Evolutionary conservation across 2,329 filamentous ascomycete species (phyloP), one percentile per base, ranked within the genome.

Genomic region (Penicillium rolfsii): DNA sequence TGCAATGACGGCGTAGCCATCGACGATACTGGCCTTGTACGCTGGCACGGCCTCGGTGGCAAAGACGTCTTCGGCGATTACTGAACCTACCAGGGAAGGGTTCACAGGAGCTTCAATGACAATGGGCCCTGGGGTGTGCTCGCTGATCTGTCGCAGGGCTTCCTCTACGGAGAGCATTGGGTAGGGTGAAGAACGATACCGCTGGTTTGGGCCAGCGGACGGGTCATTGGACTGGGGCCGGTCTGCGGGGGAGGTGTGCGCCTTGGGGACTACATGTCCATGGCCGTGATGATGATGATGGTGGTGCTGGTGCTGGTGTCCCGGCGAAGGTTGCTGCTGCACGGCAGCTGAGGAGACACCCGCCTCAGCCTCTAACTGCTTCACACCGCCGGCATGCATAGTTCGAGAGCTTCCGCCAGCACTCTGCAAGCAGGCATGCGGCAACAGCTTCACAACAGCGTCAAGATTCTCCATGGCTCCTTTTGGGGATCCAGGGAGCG

Each of bases 1-100:
- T 58, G 75, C 89, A 40, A 93, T 87, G 0, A 96, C 85, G 2
- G 95, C 95, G 72, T 99, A 99, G 1, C 95, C 95, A 75, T 99
- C 95, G 0, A 99, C 95, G 43, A 97, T 98, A 73, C 94, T 98
- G 19, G 95, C 95, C 60, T 93, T 84, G 78, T 96, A 99, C 0
- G 94, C 95, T 0, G 95, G 95, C 0, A 99, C 95, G 7, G 89
- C 87, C 73, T 97, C 94, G 4, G 79, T 79, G 0, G 95, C 92
- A 41, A 82, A 85, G 26, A 99, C 89, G 67, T 96, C 90, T 72
- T 93, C 87, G 0, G 94, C 93, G 1, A 99, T 81, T 0, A 98
- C 89, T 8, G 85, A 86, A 7, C 92, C 92, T 1, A 94, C 85
- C 0, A 98, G 80, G 1, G 79, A 77, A 36, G 84, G 82, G 61